Percentiles rank a stretch among this genome's conserved stretches.
Evolutionary conservation across 2,329 filamentous ascomycete genomes (phyloP).

Genomic region (Colletotrichum tamarilloi): DNA sequence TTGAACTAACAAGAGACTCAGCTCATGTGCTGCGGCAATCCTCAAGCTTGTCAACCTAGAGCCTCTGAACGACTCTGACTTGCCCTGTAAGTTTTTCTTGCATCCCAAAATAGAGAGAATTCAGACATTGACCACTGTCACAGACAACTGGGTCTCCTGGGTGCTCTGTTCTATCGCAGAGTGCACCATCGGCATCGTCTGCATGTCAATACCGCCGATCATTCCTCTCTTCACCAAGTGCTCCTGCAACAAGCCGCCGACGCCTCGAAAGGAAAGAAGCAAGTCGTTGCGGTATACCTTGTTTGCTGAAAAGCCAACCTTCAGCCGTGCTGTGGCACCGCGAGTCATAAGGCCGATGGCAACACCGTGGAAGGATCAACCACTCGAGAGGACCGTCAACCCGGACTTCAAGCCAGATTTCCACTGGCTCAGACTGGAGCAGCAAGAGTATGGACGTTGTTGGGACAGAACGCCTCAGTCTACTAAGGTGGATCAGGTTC

Average conservation of each 20-base stretch:
- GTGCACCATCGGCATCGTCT: conserved; percentile 46
- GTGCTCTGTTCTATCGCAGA: conserved; percentile 47
- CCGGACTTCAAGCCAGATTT: conserved; percentile 27
- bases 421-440: conserved; percentile 25
- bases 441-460: not conserved
- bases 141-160: conserved; percentile 43
- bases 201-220: conserved; percentile 47
- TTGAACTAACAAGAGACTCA: conserved; percentile 18
- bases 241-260: not conserved
- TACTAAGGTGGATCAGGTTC: conserved; percentile 19
- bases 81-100: conserved; percentile 41
- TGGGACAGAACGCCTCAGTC: not conserved
- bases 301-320: not conserved
- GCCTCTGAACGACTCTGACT: conserved; percentile 39
- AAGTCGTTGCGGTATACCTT: not conserved
- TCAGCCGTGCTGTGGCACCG: not conserved
- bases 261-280: not conserved
- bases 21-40: conserved; percentile 42
- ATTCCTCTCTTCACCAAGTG: conserved; percentile 38
- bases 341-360: conserved; percentile 29
- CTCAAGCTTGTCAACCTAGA: conserved; percentile 41
- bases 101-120: not conserved
- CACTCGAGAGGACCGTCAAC: conserved; percentile 8
- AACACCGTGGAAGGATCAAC: conserved; percentile 28
- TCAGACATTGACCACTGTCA: no score